Conservation (phyloP, 2,329 filamentous ascomycete genomes). For the Verticillium longisporum region DNA sequence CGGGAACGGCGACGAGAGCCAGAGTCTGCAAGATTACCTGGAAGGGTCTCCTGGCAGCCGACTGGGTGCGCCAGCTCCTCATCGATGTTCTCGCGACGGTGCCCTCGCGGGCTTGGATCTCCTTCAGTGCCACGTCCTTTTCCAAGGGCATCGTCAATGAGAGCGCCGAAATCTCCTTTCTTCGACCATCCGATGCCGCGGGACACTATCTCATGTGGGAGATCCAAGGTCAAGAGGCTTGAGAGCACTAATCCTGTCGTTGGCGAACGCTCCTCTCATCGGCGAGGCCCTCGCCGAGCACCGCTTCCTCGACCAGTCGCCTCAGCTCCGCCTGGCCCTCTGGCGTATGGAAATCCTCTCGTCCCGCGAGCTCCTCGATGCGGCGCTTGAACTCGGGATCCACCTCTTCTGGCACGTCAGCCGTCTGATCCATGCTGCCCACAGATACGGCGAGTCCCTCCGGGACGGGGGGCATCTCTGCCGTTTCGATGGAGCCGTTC, state of each 20-base stretch:
- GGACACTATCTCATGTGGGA: conserved; percentile 58
- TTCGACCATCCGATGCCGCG: conserved; percentile 40
- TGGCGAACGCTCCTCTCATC: conserved; percentile 59
- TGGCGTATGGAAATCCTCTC: conserved; percentile 76
- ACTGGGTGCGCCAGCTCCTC: conserved; percentile 43
- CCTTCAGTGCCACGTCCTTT: conserved; percentile 45
- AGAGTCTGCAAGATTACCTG: conserved; percentile 48
- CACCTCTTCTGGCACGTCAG: conserved; percentile 54
- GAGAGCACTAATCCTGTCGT: conserved; percentile 44
- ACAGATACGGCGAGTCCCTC: conserved; percentile 72
- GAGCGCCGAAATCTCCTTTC: conserved; percentile 43
- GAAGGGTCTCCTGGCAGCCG: conserved; percentile 49
- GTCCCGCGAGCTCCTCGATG: conserved; percentile 81
- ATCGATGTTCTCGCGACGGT: conserved; percentile 35
- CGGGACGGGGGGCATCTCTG: conserved; percentile 56
- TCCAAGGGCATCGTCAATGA: conserved; percentile 35
- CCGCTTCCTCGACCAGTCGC: conserved; percentile 71
- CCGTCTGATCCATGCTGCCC: conserved; percentile 61
- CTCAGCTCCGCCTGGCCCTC: conserved; percentile 75
- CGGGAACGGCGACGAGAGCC: conserved; percentile 13
- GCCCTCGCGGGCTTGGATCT: conserved; percentile 46
- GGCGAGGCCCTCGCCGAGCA: conserved; percentile 58
- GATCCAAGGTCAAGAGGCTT: conserved; percentile 36
- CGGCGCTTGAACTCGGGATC: conserved; percentile 78
- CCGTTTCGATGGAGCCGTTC: conserved; percentile 11